Evolutionary conservation across 495 filamentous ascomycete genomes (phyloP).

Genomic region (Glonium stellatum): DNA sequence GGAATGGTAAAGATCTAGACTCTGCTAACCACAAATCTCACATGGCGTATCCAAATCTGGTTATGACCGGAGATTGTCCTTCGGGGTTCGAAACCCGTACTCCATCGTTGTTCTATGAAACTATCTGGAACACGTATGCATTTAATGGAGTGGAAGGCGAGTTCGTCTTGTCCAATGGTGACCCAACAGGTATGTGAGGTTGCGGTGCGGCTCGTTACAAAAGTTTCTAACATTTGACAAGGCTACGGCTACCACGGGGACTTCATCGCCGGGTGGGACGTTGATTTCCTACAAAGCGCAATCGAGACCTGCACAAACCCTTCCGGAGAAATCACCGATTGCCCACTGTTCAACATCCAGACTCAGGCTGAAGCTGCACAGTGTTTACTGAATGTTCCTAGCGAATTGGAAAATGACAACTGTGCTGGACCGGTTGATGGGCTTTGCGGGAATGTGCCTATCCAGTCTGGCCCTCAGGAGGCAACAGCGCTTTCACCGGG

Average conservation of each 20-base stretch:
- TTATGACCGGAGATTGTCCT: slow-evolving; percentile 74
- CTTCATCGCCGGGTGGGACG: slow-evolving; percentile 78
- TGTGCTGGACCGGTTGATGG: slow-evolving; percentile 35
- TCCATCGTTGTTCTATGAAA: slow-evolving; percentile 76
- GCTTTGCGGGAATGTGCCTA: slow-evolving; percentile 47
- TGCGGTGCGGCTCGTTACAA: background rate
- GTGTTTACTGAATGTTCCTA: slow-evolving; percentile 45
- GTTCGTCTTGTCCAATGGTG: slow-evolving; percentile 79
- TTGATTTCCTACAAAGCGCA: slow-evolving; percentile 51
- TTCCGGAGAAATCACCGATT: slow-evolving; percentile 49
- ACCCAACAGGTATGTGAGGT: slow-evolving; percentile 53
- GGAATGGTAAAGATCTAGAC: slow-evolving; percentile 66
- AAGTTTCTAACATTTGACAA: slow-evolving; percentile 25
- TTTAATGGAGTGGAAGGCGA: slow-evolving; percentile 61
- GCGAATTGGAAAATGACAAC: slow-evolving; percentile 35
- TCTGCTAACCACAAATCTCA: slow-evolving; percentile 60
- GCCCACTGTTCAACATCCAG: slow-evolving; percentile 54
- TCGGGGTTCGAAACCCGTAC: slow-evolving; percentile 60
- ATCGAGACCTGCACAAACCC: slow-evolving; percentile 45
- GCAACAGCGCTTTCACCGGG: slow-evolving; percentile 31
- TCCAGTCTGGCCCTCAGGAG: slow-evolving; percentile 48
- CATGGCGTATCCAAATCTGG: slow-evolving; percentile 67
- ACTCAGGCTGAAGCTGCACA: slow-evolving; percentile 35
- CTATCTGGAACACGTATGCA: slow-evolving; percentile 69
- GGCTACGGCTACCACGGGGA: slow-evolving; percentile 80